These are phyloP conservation scores for Jaltomata sinuosa DNA, from an alignment of 257 asterid genomes.

Conservation along the genomic window DNA sequence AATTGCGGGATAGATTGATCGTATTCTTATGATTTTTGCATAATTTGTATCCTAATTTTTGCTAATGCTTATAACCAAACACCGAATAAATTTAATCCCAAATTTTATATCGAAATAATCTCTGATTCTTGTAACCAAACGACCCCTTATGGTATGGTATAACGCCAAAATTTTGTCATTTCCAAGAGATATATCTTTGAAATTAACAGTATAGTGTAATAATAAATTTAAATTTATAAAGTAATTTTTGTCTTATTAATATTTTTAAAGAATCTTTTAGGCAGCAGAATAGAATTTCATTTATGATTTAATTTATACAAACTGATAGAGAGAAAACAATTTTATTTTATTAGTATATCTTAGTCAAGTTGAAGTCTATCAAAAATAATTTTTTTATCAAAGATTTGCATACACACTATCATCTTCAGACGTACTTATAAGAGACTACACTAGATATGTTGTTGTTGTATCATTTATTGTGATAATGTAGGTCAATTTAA, in stretches of 20 bases:
- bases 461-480: no score
- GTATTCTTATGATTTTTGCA: background rate
- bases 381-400: no score
- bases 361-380: no score
- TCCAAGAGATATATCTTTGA: background rate
- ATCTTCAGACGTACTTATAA: no score
- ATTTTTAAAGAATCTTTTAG: background rate
- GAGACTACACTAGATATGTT: no score
- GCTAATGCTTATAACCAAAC: background rate
- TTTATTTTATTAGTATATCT: background rate
- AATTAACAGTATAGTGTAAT: background rate
- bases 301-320: no score
- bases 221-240: background rate
- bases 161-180: background rate
- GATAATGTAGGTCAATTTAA: background rate
- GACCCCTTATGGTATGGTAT: background rate
- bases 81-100: background rate
- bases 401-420: no score
- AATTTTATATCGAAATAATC: background rate
- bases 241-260: background rate
- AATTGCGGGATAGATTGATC: no score
- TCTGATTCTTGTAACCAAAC: background rate
- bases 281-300: background rate
- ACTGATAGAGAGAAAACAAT: background rate
- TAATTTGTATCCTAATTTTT: background rate